Conservation (phyloP, 306 rosid species). For the Bauhinia variegata region DNA sequence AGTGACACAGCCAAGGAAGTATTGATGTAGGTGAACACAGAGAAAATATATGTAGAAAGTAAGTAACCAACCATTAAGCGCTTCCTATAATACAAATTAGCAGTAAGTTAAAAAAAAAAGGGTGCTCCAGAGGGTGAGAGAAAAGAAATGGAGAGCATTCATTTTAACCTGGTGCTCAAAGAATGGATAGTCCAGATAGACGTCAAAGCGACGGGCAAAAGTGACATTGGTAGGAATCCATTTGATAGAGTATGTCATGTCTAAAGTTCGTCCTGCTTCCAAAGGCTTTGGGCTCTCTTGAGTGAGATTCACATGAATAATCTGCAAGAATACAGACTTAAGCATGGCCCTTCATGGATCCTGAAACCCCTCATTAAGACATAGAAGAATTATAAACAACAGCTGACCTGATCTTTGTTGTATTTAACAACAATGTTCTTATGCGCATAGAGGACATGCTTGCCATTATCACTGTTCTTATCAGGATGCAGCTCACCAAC, state of each 20-base stretch:
- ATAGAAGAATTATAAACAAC: constrained; percentile 31
- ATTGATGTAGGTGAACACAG: constrained; percentile 25
- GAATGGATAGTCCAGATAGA: constrained; percentile 94
- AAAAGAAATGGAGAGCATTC: neutral
- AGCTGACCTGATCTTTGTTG: constrained; percentile 92
- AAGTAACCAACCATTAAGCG: constrained; percentile 7
- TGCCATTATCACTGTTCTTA: constrained; percentile 77
- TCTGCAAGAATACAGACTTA: constrained; percentile 51
- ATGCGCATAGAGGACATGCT: constrained; percentile 88
- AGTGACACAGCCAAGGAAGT: constrained; percentile 14
- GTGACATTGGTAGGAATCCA: constrained; percentile 82
- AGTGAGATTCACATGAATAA: constrained; percentile 92
- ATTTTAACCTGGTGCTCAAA: constrained; percentile 92
- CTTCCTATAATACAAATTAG: constrained; percentile 24
- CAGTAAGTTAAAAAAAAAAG: neutral
- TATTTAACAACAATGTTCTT: constrained; percentile 70
- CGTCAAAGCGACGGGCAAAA: constrained; percentile 90
- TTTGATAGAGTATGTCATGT: constrained; percentile 85
- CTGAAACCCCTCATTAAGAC: constrained; percentile 23
- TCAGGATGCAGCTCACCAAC: constrained; percentile 86
- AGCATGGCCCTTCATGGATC: constrained; percentile 33
- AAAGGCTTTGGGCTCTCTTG: constrained; percentile 80
- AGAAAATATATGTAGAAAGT: neutral
- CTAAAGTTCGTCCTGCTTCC: constrained; percentile 67
- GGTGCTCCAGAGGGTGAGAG: neutral